Conservation (phyloP, 768 basidiomycete genomes). For the Amyloporia xantha region DNA sequence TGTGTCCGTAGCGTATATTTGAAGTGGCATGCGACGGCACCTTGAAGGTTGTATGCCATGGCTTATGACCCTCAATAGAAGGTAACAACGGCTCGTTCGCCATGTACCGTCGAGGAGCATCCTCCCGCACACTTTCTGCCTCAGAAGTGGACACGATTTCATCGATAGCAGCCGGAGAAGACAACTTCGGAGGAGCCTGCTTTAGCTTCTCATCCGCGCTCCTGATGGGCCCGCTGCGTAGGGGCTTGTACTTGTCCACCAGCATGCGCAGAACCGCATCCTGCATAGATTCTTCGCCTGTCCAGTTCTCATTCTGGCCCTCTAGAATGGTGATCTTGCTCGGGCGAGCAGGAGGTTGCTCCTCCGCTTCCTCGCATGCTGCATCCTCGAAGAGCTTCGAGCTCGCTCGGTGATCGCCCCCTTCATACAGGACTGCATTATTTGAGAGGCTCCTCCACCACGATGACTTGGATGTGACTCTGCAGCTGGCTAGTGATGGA, state of each 20-base stretch:
- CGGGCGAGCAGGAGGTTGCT: conserved; percentile 12
- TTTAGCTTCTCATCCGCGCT: conserved; percentile 65
- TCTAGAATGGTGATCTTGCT: conserved; percentile 27
- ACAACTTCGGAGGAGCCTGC: conserved; percentile 37
- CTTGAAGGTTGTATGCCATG: conserved; percentile 67
- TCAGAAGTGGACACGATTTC: conserved; percentile 9
- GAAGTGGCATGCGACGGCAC: conserved; percentile 47
- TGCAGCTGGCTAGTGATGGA: neutral
- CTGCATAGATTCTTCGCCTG: conserved; percentile 63
- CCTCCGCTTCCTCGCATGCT: conserved; percentile 42
- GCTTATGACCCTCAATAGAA: conserved; percentile 48
- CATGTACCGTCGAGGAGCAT: conserved; percentile 7
- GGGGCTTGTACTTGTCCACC: conserved; percentile 79
- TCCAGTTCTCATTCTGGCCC: conserved; percentile 61
- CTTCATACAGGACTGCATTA: conserved; percentile 6
- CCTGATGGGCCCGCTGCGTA: conserved; percentile 52
- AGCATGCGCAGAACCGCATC: conserved; percentile 80
- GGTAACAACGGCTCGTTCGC: conserved; percentile 48
- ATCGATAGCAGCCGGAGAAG: conserved; percentile 8
- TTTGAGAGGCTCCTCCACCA: neutral
- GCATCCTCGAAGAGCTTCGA: conserved; percentile 66
- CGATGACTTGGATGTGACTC: neutral
- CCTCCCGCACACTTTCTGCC: conserved; percentile 5
- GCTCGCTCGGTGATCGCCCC: conserved; percentile 33
- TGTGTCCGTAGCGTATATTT: conserved; percentile 46